Evolutionary conservation across 139 green algal species (phyloP), one percentile per base, ranked within the genome.

Genomic region (Coelastrella sp.): DNA sequence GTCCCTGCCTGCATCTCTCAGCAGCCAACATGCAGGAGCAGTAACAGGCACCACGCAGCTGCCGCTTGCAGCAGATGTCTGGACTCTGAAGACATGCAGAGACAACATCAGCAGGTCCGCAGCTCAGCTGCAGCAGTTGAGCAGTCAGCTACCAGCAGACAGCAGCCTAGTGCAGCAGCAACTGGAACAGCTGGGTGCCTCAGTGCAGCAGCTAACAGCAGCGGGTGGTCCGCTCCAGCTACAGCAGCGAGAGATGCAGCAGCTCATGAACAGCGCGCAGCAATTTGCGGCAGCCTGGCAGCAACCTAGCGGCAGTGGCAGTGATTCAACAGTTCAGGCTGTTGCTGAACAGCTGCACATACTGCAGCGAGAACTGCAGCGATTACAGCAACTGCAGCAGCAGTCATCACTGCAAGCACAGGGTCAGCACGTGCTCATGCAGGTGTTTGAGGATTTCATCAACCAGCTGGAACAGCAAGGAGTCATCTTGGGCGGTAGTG

Each of bases 391-490:
- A 19, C 56, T 90, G 65, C 87, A 91, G 56, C 63, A 88, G 60
- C 66, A 70, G 57, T 58, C 25, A 8, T 6, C 11, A 20, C 10
- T 60, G 19, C 9, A 80, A 12, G 25, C 82, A 35, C 6, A 79
- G n/a, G 15, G 89, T 10, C 58, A 63, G 90, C 56, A 73, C n/a
- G 58, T 81, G 58, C 74, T 93, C 49, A 25, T 93, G 56, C 81
- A 89, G 1, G 59, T 93, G 68, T 93, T 93, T 80, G 84, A 66
- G 0, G 78, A 88, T 8, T 93, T 93, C 70, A 61, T 93, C 35
- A 57, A 58, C 15, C 83, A 92, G 61, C 61, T 93, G 76, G 59
- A 85, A 35, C 59, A 90, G 73, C 85, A 90, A 78, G 85, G 85
- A 7, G 58, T 90, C 27, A 63, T 83, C 22, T 20, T 15, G 3